A percentile compares a stretch with the other conserved stretches of the same genome.
phyloP scores from a whole-genome alignment of 768 basidiomycete species.

The Hericium erinaceus region DNA sequence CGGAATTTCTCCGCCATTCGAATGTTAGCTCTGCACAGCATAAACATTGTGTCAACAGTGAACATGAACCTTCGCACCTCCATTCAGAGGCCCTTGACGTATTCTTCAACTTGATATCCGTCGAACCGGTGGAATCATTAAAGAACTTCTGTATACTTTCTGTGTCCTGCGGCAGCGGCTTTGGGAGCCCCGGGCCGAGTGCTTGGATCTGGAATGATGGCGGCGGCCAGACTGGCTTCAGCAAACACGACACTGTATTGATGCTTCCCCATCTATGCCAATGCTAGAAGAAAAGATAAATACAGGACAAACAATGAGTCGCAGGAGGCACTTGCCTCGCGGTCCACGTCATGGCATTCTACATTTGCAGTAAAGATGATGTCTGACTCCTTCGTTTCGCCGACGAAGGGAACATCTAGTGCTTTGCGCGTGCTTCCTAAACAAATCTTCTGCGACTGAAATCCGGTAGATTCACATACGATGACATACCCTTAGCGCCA shows the following conservation, averaged over 20 bases:
- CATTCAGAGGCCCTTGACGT: constrained; percentile 5
- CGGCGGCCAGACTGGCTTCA: constrained; percentile 7
- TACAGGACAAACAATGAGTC: not conserved
- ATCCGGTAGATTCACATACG: not conserved
- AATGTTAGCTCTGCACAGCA: constrained; percentile 32
- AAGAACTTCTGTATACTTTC: constrained; percentile 7
- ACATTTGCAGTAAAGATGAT: constrained; percentile 28
- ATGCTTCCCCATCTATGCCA: constrained; percentile 17
- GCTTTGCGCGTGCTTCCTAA: constrained; percentile 29
- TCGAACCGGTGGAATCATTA: not conserved
- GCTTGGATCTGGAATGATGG: constrained; percentile 7
- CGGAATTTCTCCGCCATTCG: constrained; percentile 36
- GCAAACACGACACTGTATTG: not conserved
- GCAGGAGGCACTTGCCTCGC: constrained; percentile 16
- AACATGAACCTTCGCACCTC: not conserved
- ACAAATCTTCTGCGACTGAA: not conserved
- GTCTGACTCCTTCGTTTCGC: constrained; percentile 25
- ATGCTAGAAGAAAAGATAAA: not conserved
- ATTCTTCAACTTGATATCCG: constrained; percentile 2
- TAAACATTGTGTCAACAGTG: not conserved
- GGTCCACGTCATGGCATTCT: constrained; percentile 23
- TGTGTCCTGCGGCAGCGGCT: not conserved
- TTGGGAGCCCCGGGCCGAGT: constrained; percentile 6
- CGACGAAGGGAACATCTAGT: constrained; percentile 33
- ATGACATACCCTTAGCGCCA: constrained; percentile 23